Conservation (phyloP, 2,329 filamentous ascomycete genomes). For the Amphichorda felina region DNA sequence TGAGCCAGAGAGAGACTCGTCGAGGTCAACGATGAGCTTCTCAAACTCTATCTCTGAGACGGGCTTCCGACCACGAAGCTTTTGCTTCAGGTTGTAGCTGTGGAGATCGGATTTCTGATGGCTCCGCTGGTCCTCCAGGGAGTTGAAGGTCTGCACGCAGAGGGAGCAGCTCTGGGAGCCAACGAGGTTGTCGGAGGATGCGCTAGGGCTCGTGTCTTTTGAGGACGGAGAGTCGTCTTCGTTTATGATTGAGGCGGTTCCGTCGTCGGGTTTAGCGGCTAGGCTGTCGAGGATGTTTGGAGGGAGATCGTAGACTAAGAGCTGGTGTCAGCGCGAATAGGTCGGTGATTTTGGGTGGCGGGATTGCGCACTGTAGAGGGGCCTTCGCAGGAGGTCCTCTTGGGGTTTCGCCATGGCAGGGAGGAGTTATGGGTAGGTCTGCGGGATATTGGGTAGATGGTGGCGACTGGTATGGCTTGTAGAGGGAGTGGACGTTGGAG, state of each 20-base stretch:
- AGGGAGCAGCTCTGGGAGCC: constrained; percentile 70
- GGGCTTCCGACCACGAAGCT: constrained; percentile 58
- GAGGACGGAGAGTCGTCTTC: constrained; percentile 11
- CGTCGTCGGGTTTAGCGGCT: constrained; percentile 27
- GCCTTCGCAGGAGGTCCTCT: constrained; percentile 35
- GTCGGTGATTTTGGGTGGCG: neutral
- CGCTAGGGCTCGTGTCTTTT: constrained; percentile 5
- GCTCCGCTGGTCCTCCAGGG: constrained; percentile 67
- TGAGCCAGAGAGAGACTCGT: constrained; percentile 88
- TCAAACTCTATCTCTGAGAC: constrained; percentile 80
- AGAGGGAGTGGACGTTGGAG: no score
- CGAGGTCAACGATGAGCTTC: constrained; percentile 70
- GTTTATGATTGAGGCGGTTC: constrained; percentile 10
- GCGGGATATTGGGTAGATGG: no score
- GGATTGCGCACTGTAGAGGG: constrained; percentile 33
- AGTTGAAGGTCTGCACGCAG: constrained; percentile 61
- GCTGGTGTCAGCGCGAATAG: neutral
- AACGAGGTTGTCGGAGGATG: constrained; percentile 26
- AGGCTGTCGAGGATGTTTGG: constrained; percentile 59
- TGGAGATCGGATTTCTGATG: constrained; percentile 89
- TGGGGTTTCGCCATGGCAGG: constrained; percentile 25
- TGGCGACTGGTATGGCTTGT: no score
- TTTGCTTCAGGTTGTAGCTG: constrained; percentile 89
- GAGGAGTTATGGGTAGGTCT: no score
- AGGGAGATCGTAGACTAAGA: constrained; percentile 70